Percentiles rank a stretch among this genome's conserved stretches.
phyloP scores from a whole-genome alignment of 2,329 filamentous ascomycete genomes.

The Malbranchea cinnamomea region DNA sequence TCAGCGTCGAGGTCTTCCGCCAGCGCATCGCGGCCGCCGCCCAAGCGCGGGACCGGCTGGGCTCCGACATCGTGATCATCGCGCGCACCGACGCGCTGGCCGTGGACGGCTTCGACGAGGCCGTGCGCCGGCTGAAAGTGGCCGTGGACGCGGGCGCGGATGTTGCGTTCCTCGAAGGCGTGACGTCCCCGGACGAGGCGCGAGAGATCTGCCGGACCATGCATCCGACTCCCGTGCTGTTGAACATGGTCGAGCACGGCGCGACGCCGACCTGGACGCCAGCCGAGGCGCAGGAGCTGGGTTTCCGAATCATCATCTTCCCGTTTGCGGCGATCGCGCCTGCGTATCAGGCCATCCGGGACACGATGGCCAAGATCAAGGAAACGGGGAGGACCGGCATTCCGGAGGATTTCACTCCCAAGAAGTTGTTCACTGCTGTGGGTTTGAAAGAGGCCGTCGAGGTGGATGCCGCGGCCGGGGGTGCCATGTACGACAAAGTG shows the following conservation, averaged over 20 bases:
- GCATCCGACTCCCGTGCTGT: conserved; percentile 16
- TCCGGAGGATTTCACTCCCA: conserved; percentile 10
- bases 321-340: conserved; percentile 16
- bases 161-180: conserved; percentile 19
- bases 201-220: conserved; percentile 14
- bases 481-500: too few species aligned
- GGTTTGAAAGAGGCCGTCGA: conserved; percentile 17
- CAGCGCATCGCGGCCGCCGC: conserved; percentile 25
- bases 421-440: conserved; percentile 17
- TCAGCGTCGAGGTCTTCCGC: conserved; percentile 20
- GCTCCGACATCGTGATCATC: conserved; percentile 30
- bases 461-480: conserved; percentile 18
- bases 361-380: conserved; percentile 15
- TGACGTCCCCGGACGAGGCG: conserved; percentile 17
- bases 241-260: conserved; percentile 23
- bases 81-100: conserved; percentile 28
- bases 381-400: conserved; percentile 12
- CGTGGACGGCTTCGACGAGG: conserved; percentile 26
- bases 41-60: conserved; percentile 18
- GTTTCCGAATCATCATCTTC: conserved; percentile 22
- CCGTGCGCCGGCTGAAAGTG: conserved; percentile 16
- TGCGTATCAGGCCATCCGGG: conserved; percentile 13
- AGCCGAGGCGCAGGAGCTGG: conserved; percentile 17
- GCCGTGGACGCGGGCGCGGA: conserved; percentile 18
- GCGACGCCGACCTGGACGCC: conserved; percentile 17